These are phyloP conservation scores for Favolaschia claudopus DNA, from an alignment of 768 basidiomycete genomes.

Conservation along the genomic window DNA sequence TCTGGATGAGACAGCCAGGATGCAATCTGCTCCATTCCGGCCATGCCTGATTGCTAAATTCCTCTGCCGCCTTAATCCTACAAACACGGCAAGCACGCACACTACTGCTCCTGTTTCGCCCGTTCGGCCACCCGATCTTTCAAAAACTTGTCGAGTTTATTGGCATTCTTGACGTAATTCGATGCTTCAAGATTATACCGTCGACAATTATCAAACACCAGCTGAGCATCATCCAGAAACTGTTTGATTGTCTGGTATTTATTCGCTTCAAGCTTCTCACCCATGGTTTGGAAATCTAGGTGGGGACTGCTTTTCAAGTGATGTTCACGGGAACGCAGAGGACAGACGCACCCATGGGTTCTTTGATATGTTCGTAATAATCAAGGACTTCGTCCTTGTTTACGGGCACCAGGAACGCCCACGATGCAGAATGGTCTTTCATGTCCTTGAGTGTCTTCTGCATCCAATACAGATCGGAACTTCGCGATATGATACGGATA, in stretches of 20 bases:
- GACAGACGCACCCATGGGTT: conserved; percentile 85
- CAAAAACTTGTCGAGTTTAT: conserved; percentile 81
- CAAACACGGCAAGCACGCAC: background rate
- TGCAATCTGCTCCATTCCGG: background rate
- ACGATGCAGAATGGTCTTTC: conserved; percentile 78
- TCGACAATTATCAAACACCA: conserved; percentile 91
- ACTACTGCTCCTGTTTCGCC: conserved; percentile 36
- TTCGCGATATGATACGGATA: conserved; percentile 45
- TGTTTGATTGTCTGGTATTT: conserved; percentile 78
- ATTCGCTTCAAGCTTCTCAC: conserved; percentile 87
- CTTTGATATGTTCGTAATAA: conserved; percentile 88
- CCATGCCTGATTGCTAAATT: no score
- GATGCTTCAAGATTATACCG: conserved; percentile 85
- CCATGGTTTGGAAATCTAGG: conserved; percentile 87
- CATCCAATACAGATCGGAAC: conserved; percentile 72
- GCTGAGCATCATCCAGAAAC: conserved; percentile 81
- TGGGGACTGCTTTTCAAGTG: background rate
- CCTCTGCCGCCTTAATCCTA: no score
- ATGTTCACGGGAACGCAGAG: background rate
- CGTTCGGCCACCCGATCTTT: conserved; percentile 56
- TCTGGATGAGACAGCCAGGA: no score
- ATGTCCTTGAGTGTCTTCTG: conserved; percentile 81
- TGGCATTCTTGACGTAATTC: conserved; percentile 86
- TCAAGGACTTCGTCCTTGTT: conserved; percentile 81
- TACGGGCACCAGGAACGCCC: conserved; percentile 90